Evolutionary conservation across 345 rosid genomes (phyloP).

Genomic region (Corymbia maculata): DNA sequence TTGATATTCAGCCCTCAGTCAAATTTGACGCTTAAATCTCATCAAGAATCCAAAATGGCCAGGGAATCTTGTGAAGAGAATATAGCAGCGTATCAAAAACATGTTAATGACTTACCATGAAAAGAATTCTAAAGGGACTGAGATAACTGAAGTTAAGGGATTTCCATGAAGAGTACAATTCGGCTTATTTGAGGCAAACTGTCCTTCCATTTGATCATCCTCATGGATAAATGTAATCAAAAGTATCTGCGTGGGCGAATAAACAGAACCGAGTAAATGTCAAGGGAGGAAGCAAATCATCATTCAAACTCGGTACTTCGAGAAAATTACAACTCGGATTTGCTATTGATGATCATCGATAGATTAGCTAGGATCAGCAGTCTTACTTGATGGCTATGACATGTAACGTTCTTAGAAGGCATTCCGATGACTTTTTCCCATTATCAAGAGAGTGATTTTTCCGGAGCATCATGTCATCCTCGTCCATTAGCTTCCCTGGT

Average conservation of each 20-base stretch:
- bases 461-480: not conserved
- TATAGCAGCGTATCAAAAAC: not conserved
- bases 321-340: not conserved
- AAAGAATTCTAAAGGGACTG: not conserved
- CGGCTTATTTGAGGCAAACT: not conserved
- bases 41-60: not conserved
- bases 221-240: accelerated
- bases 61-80: not conserved
- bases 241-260: not conserved
- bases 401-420: not conserved
- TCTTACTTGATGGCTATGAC: not conserved
- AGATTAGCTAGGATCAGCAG: not conserved
- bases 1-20: not conserved
- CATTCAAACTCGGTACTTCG: accelerated
- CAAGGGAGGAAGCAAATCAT: not conserved
- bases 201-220: not conserved
- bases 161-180: accelerated
- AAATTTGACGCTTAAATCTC: not conserved
- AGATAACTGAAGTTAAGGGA: not conserved
- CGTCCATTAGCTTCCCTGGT: not conserved
- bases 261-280: not conserved
- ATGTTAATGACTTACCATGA: not conserved
- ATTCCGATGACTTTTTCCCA: not conserved
- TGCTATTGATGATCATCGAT: not conserved
- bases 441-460: not conserved